Percentiles rank a stretch among this genome's conserved stretches.
Conservation (phyloP, 495 filamentous ascomycete species). For the Hyaloscypha finlandica region DNA sequence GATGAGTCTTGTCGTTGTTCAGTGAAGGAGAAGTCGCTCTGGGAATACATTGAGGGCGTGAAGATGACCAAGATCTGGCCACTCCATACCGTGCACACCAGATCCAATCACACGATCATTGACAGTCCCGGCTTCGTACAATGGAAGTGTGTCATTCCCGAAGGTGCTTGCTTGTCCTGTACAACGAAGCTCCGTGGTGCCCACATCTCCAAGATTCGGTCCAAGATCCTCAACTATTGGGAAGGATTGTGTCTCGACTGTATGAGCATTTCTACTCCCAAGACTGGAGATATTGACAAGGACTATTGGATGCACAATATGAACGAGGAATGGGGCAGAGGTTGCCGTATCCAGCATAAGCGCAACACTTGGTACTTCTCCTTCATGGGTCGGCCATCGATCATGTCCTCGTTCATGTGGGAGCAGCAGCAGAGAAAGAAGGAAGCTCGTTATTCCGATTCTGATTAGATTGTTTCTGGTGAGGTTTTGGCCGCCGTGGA, state of each 20-base stretch:
- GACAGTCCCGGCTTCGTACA: not conserved
- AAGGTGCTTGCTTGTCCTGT: slow-evolving; percentile 4
- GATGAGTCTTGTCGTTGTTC: not conserved
- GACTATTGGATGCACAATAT: slow-evolving; percentile 9
- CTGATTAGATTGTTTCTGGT: not conserved
- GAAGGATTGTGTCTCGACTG: slow-evolving; percentile 19
- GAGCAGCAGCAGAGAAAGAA: slow-evolving; percentile 1
- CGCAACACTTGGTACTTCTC: slow-evolving; percentile 21
- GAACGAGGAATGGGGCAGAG: not conserved
- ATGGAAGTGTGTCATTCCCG: slow-evolving; percentile 10
- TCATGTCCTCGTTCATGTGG: not conserved
- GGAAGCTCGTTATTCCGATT: not conserved
- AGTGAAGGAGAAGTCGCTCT: slow-evolving; percentile 3
- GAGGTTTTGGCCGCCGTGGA: not conserved
- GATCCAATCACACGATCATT: not conserved
- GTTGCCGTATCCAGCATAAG: slow-evolving; percentile 4
- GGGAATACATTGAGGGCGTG: not conserved
- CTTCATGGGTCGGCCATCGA: slow-evolving; percentile 12
- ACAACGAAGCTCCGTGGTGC: not conserved
- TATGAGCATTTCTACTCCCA: slow-evolving; percentile 5
- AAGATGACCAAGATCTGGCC: slow-evolving; percentile 12
- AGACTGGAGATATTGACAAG: slow-evolving; percentile 5
- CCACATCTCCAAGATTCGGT: not conserved
- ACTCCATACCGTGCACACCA: not conserved
- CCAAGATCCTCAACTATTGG: not conserved